Conservation (phyloP, 1,139 yeast species). For the Suhomyces bribrorum region DNA sequence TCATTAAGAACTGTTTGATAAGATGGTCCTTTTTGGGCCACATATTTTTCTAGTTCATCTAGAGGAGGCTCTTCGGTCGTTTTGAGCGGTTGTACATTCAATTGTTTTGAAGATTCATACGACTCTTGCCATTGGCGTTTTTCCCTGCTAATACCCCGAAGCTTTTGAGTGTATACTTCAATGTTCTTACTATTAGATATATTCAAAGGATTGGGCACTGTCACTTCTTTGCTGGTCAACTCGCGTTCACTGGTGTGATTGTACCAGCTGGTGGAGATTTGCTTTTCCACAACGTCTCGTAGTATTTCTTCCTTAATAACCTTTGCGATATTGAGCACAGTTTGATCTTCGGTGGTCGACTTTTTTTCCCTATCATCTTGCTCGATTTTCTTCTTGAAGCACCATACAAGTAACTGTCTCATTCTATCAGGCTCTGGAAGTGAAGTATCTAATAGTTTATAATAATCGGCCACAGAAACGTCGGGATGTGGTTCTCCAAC, state of each 20-base stretch:
- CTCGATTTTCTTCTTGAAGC: constrained; percentile 53
- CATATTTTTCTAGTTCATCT: constrained; percentile 11
- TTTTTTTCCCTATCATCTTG: constrained; percentile 35
- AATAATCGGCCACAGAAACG: constrained; percentile 56
- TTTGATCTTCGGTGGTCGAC: constrained; percentile 34
- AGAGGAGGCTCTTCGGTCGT: constrained; percentile 5
- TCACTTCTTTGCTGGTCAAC: constrained; percentile 23
- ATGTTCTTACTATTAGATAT: constrained; percentile 16
- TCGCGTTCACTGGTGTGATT: constrained; percentile 32
- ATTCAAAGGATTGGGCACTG: constrained; percentile 20
- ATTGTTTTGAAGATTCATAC: constrained; percentile 16
- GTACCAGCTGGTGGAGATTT: constrained; percentile 70
- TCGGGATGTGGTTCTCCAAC: constrained; percentile 68
- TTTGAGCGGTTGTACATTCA: constrained; percentile 19
- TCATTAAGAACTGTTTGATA: constrained; percentile 9
- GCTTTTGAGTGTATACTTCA: constrained; percentile 32
- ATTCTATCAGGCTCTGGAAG: constrained; percentile 73
- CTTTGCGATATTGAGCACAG: constrained; percentile 56
- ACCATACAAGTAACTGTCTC: constrained; percentile 73
- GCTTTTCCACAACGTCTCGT: constrained; percentile 58
- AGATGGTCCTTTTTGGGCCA: background rate
- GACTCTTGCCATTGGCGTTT: constrained; percentile 50
- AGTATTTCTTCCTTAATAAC: constrained; percentile 67
- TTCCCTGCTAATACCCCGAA: constrained; percentile 47
- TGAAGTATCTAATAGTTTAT: constrained; percentile 60